Percentiles rank a stretch among this genome's conserved stretches.
phyloP scores from a whole-genome alignment of 176 grass and related monocot genomes.

The bread wheat (Triticum aestivum) region IWGSC_CS_RefSeq_v2.1 NC_057798.1:684099539-684100038 shows the following conservation, averaged over 20 bases:
- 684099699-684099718: conserved; percentile 66
- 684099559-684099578: conserved; percentile 61
- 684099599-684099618: neutral
- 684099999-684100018: conserved; percentile 42
- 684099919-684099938: neutral
- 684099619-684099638: neutral
- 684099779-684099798: conserved; percentile 83
- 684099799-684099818: conserved; percentile 62
- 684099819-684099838: conserved; percentile 67
- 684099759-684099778: conserved; percentile 80
- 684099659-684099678: neutral
- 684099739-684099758: conserved; percentile 80
- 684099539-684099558: conserved; percentile 45
- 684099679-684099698: neutral
- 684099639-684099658: neutral
- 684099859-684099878: conserved; percentile 19
- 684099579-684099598: neutral
- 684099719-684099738: conserved; percentile 78
- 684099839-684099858: conserved; percentile 54
- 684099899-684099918: neutral
- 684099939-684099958: conserved; percentile 71
- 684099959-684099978: conserved; percentile 65
- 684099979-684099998: conserved; percentile 53
- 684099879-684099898: conserved; percentile 9
- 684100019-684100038: conserved; percentile 19